Percentiles rank a stretch among this genome's conserved stretches.
Evolutionary conservation across 1,284 basidiomycete species (phyloP).

Genomic region (Rhodotorula sp.): DNA sequence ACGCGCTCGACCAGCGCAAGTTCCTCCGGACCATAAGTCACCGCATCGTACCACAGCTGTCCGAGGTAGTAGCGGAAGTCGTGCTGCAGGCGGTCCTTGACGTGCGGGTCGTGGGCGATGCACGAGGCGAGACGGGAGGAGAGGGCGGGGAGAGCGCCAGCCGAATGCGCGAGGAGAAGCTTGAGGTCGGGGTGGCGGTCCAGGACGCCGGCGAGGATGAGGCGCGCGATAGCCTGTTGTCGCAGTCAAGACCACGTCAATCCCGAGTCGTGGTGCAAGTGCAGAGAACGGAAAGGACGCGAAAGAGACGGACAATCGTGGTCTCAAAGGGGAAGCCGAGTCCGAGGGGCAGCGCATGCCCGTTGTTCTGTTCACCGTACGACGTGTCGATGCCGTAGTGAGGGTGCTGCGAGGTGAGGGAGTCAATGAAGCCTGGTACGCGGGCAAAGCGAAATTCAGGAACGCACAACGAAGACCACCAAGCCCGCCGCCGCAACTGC

Average conservation of each 20-base stretch:
- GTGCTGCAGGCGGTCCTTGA: slow-evolving; percentile 69
- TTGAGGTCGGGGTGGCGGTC: slow-evolving; percentile 73
- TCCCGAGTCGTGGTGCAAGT: neutral
- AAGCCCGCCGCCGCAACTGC: slow-evolving; percentile 67
- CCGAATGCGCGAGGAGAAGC: slow-evolving; percentile 78
- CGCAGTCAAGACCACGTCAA: neutral
- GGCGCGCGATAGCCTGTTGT: slow-evolving; percentile 70
- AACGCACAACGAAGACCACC: slow-evolving; percentile 63
- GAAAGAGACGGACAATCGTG: slow-evolving; percentile 63
- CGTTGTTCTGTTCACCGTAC: slow-evolving; percentile 71
- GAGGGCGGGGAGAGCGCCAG: slow-evolving; percentile 74
- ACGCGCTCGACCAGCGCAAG: slow-evolving; percentile 71
- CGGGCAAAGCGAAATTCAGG: neutral
- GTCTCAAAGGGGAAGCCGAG: slow-evolving; percentile 87
- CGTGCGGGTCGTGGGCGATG: slow-evolving; percentile 76
- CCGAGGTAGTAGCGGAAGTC: slow-evolving; percentile 76
- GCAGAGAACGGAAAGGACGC: neutral
- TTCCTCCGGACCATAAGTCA: slow-evolving; percentile 79
- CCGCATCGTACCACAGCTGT: slow-evolving; percentile 75
- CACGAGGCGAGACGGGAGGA: slow-evolving; percentile 79
- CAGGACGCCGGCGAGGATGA: slow-evolving; percentile 75
- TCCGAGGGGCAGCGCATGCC: slow-evolving; percentile 79
- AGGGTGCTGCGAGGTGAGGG: slow-evolving; percentile 58
- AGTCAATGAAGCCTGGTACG: neutral
- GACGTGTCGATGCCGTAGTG: slow-evolving; percentile 62